Base-by-base conservation (phyloP, 805 yeast species). In the Starmerella bombi region DNA sequence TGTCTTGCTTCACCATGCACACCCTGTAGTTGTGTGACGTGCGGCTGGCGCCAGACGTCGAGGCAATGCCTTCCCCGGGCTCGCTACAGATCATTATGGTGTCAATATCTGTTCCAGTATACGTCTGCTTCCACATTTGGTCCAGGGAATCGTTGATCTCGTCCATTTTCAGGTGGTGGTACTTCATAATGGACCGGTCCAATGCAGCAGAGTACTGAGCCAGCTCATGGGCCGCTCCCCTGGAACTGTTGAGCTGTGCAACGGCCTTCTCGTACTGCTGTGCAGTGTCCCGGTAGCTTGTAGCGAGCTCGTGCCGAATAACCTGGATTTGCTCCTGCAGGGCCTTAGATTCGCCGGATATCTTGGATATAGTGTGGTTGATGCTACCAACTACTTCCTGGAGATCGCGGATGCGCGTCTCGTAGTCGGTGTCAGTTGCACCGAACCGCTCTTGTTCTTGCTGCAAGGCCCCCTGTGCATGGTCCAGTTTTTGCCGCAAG, bases 31-130 rank as follows among this genome's bases (percentile, higher is more conserved):
- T 86, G 58, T 86, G 88, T 1, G 91, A 73, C 4, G 49, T 44
- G 42, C 93, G 64, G 27, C 25, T 32, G 17, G 17, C n/a, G 14
- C 15, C n/a, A 6, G 31, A 28, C 14, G 41, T 25, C 3, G 45
- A 34, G n/a, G 41, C 19, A 32, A 73, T 72, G 19, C 69, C 58
- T 21, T 19, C 25, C 7, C 35, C 25, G 12, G 22, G 17, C 51
- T 88, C 97, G 30, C 94, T 80, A 49, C 77, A 71, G 47, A 91
- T 83, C 52, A 80, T 73, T 36, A 91, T 85, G 0, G 93, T 74
- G 55, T 91, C 96, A 34, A 91, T 84, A 60, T 91, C 99, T 2
- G 95, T 80, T 1, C 98, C 98, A 49, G 80, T 79, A 55, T 91
- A 91, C 0, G 99, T 91, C 37, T 73, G 74, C 48, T 83, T 81